phyloP scores from a whole-genome alignment of 139 green algal species.

The Pleodorina starrii region DNA sequence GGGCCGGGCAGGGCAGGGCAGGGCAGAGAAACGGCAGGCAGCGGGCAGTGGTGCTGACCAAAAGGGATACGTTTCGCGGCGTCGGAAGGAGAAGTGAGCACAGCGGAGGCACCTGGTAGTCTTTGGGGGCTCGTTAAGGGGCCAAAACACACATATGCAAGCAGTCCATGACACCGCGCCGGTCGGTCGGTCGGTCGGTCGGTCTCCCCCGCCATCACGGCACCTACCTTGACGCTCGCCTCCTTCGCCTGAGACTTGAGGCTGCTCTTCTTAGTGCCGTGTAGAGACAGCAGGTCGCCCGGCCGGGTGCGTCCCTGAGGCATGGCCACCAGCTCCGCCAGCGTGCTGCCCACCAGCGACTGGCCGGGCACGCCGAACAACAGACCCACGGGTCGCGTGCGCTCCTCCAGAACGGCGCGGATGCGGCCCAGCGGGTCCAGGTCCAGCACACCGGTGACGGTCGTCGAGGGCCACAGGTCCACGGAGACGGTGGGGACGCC shows the following conservation, averaged over 20 bases:
- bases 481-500: background rate
- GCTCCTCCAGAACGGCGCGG: slow-evolving; percentile 32
- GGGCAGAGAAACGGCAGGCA: too few relatives aligned
- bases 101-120: too few relatives aligned
- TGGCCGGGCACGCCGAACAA: slow-evolving; percentile 21
- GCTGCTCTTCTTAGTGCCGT: slow-evolving; percentile 42
- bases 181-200: too few relatives aligned
- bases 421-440: slow-evolving; percentile 9
- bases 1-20: too few relatives aligned
- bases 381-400: slow-evolving; percentile 31
- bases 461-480: background rate
- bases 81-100: too few relatives aligned
- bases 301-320: background rate
- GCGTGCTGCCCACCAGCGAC: slow-evolving; percentile 1
- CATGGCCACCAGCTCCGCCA: background rate
- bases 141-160: too few relatives aligned
- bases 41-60: too few relatives aligned
- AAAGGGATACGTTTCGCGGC: too few relatives aligned
- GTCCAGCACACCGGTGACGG: background rate
- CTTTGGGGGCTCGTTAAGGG: too few relatives aligned
- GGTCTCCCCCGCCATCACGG: too few relatives aligned
- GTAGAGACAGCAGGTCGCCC: background rate
- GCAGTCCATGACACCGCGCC: too few relatives aligned
- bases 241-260: slow-evolving; percentile 29
- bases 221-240: slow-evolving; percentile 2